These are phyloP conservation scores for Chrysanthemum makinoi DNA, from an alignment of 129 eudicot species.

Conservation along the genomic window DNA sequence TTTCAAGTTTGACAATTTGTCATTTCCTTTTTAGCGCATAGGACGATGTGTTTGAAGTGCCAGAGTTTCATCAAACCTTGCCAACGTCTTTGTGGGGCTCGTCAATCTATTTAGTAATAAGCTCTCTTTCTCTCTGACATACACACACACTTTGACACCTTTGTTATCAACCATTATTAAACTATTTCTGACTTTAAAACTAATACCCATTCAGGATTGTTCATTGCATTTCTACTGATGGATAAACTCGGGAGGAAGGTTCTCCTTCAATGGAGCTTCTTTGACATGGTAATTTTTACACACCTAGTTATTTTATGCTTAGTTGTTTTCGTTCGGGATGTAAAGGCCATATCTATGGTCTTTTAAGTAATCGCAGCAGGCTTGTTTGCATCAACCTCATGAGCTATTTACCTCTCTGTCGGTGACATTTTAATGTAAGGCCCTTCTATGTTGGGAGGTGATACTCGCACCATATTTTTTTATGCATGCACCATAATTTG, in stretches of 20 bases:
- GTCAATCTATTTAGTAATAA: constrained; percentile 69
- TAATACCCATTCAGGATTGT: constrained; percentile 29
- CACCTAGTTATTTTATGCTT: no score
- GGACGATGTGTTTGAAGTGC: constrained; percentile 76
- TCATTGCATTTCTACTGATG: background rate
- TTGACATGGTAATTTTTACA: background rate
- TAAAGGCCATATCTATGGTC: constrained; percentile 22
- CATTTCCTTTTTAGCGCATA: no score
- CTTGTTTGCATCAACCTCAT: constrained; percentile 35
- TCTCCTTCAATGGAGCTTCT: background rate
- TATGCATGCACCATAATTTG: no score
- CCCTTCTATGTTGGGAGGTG: background rate
- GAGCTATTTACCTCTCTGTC: constrained; percentile 61
- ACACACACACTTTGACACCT: background rate
- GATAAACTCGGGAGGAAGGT: background rate
- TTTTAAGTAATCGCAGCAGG: constrained; percentile 76
- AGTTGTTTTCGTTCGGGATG: no score
- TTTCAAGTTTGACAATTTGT: no score
- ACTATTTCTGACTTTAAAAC: background rate
- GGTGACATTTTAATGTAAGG: constrained; percentile 85
- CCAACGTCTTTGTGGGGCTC: constrained; percentile 72
- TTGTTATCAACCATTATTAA: background rate
- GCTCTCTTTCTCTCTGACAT: background rate
- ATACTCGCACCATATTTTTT: no score
- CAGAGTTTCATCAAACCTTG: constrained; percentile 80